A percentile compares a stretch with the other conserved stretches of the same genome.
Evolutionary conservation across 1,139 yeast species (phyloP).

Genomic region (Nakaseomyces sp.): DNA sequence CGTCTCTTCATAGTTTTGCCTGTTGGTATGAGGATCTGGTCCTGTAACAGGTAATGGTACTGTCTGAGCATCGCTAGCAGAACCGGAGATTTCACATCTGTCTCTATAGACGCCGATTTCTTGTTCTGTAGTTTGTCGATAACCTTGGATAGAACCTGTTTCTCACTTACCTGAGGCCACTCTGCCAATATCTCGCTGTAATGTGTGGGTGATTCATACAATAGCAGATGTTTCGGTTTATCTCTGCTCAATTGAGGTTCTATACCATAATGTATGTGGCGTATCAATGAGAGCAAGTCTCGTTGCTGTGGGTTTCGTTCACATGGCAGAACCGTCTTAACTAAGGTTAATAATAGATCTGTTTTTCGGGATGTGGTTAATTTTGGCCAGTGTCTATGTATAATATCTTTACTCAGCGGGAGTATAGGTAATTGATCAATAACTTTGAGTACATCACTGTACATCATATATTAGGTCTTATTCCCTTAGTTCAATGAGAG

Average conservation of each 20-base stretch:
- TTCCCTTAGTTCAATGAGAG: too few species aligned
- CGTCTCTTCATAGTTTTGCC: background rate
- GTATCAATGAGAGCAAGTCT: background rate
- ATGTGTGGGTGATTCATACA: background rate
- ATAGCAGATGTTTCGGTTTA: background rate
- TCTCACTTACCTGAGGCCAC: background rate
- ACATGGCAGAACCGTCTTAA: background rate
- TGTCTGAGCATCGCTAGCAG: background rate
- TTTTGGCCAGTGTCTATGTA: background rate
- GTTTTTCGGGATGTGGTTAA: background rate
- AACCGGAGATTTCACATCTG: background rate
- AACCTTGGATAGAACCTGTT: background rate
- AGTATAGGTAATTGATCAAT: background rate
- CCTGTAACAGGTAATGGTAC: background rate
- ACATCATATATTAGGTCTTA: background rate
- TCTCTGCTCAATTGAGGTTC: background rate
- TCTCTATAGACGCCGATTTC: background rate
- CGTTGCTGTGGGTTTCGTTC: background rate
- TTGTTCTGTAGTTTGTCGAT: background rate
- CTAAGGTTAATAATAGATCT: background rate
- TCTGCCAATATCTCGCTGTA: background rate
- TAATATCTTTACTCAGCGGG: conserved; percentile 1
- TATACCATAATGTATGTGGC: background rate
- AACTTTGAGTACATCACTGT: background rate
- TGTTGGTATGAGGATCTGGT: background rate